Evolutionary conservation across 305 asterid species (phyloP).

Genomic region (Rubia peregrina): DNA sequence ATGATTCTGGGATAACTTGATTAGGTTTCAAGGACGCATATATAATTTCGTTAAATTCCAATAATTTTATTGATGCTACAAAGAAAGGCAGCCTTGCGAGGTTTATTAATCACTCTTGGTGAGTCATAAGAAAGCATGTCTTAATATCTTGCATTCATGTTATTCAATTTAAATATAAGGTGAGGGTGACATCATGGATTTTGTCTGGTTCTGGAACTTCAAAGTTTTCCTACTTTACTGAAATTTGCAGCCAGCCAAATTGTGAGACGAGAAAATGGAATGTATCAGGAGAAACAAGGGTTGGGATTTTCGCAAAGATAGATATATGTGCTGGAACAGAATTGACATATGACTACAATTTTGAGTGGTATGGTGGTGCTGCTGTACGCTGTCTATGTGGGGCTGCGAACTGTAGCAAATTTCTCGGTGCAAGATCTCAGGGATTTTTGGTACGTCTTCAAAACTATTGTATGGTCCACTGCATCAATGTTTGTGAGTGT

Average conservation of each 20-base stretch:
- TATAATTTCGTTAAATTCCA: conserved; percentile 67
- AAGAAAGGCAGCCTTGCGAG: conserved; percentile 84
- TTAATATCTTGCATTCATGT: background rate
- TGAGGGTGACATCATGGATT: background rate
- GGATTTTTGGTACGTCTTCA: conserved; percentile 73
- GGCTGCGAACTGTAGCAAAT: conserved; percentile 76
- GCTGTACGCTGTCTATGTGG: conserved; percentile 91
- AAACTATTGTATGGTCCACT: conserved; percentile 4
- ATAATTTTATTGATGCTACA: conserved; percentile 73
- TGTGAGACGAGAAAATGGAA: conserved; percentile 98
- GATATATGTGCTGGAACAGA: conserved; percentile 66
- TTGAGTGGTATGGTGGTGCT: conserved; percentile 94
- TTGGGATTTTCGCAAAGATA: conserved; percentile 76
- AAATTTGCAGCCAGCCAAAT: conserved; percentile 68
- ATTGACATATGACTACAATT: conserved; percentile 74
- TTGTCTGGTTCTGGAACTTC: background rate
- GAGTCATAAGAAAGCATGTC: conserved; percentile 18
- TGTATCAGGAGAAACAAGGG: conserved; percentile 79
- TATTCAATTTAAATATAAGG: conserved; percentile 3
- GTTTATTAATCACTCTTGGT: conserved; percentile 94
- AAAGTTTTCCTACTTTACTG: conserved; percentile 14
- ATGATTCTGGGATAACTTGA: conserved; percentile 18
- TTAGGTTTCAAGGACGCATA: conserved; percentile 79
- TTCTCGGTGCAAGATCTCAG: conserved; percentile 95
- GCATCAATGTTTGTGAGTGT: background rate